These are phyloP conservation scores for Capsella rubella DNA, from an alignment of 441 rosid species.

Conservation along the genomic window DNA sequence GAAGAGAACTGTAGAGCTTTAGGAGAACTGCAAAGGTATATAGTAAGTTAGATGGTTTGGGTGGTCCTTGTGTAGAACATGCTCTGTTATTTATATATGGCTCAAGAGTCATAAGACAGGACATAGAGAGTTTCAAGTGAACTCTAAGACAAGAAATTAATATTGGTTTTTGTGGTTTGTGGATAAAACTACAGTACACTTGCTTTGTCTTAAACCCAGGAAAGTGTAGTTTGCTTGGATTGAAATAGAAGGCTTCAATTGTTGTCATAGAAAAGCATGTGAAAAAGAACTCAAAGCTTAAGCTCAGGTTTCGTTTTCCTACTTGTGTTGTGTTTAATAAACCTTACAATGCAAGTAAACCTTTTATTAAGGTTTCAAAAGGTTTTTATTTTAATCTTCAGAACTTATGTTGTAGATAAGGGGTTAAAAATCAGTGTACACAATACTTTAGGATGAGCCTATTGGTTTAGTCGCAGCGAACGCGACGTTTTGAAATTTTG, in stretches of 20 bases:
- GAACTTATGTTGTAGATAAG: too few relatives aligned
- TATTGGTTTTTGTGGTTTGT: constrained; percentile 25
- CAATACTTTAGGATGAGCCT: too few relatives aligned
- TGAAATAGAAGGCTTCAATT: constrained; percentile 57
- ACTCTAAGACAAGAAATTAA: constrained; percentile 53
- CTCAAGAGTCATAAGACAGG: constrained; percentile 15
- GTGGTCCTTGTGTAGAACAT: constrained; percentile 30
- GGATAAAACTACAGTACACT: constrained; percentile 37
- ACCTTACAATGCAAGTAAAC: constrained; percentile 39
- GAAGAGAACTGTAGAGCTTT: background rate
- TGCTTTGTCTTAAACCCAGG: constrained; percentile 63
- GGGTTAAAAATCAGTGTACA: too few relatives aligned
- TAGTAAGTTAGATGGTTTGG: constrained; percentile 33
- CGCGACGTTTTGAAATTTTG: too few relatives aligned
- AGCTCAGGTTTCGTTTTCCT: constrained; percentile 40
- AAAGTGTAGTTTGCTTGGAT: constrained; percentile 59
- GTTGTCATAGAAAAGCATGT: constrained; percentile 28
- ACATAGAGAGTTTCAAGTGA: constrained; percentile 48
- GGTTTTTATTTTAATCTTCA: too few relatives aligned
- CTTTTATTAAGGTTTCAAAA: background rate
- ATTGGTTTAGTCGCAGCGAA: too few relatives aligned
- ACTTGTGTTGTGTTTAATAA: constrained; percentile 8
- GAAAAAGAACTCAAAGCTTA: constrained; percentile 2
- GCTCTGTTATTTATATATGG: constrained; percentile 60
- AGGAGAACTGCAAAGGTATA: background rate